Conservation (phyloP, 345 rosid genomes). For the Erysimum cheiranthoides region DNA sequence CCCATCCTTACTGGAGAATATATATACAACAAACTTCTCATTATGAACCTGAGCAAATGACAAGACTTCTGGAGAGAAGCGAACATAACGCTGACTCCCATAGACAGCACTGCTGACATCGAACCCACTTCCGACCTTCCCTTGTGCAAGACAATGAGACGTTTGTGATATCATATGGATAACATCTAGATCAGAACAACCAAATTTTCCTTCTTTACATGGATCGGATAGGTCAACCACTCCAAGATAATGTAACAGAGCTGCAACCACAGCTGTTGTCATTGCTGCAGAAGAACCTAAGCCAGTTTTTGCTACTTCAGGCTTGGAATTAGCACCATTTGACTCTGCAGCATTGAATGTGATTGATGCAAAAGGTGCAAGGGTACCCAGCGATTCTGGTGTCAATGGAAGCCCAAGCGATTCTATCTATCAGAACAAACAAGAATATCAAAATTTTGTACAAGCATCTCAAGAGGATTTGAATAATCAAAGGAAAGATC, state of each 20-base stretch:
- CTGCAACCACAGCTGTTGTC: conserved; percentile 95
- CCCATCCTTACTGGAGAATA: not conserved
- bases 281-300: conserved; percentile 99
- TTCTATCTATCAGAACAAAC: conserved; percentile 65
- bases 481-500: not conserved
- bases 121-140: conserved; percentile 98
- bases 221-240: conserved; percentile 68
- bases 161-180: conserved; percentile 91
- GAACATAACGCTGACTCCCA: conserved; percentile 94
- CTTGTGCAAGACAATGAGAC: conserved; percentile 98
- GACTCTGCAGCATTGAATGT: conserved; percentile 74
- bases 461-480: conserved; percentile 13
- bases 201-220: conserved; percentile 50
- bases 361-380: conserved; percentile 86
- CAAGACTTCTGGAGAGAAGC: conserved; percentile 90
- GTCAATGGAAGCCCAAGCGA: conserved; percentile 84
- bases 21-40: not conserved
- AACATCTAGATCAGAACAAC: conserved; percentile 60
- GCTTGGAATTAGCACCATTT: conserved; percentile 68
- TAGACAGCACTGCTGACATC: conserved; percentile 98
- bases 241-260: conserved; percentile 88
- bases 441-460: conserved; percentile 34
- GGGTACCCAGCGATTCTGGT: conserved; percentile 74
- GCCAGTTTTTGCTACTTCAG: conserved; percentile 99
- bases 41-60: conserved; percentile 82